Evolutionary conservation across 495 filamentous ascomycete genomes (phyloP), one percentile per base, ranked within the genome.

Genomic region (Cairneyella variabilis): DNA sequence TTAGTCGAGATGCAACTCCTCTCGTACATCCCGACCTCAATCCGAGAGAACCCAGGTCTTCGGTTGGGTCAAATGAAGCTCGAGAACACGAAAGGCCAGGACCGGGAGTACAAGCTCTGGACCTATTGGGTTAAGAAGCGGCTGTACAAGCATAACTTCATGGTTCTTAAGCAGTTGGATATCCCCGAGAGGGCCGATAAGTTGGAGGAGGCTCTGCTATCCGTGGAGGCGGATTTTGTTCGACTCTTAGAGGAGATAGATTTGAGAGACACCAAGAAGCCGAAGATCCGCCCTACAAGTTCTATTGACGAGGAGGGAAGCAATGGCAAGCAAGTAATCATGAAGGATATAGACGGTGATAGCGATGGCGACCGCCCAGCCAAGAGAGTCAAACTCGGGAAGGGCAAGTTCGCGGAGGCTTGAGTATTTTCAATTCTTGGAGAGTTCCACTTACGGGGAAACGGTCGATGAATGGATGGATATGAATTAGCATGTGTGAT

Each of bases 1-100:
- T 75, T 96, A 9, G 70, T 92, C 14, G 93, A 98, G 69, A 90
- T 97, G 83, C 83, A 88, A 50, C 85, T 96, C 6, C 84, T 97
- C 58, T 84, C 84, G 6, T 75, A 71, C 45, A 85, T 97, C 21
- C 83, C 89, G 0, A 61, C 72, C 8, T 68, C 74, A 11, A 76
- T 89, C 51, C 80, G 86, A 22, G 75, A 78, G 25, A 68, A 58
- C 10, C 56, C 73, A 5, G 51, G 53, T 2, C 54, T 51, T 2
- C 64, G 18, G 49, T 67, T 69, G 57, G 64, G 65, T 28, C 61
- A 69, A 39, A 58, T 70, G 25, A 39, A 36, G 37, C 25, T 26
- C 16, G 45, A 39, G 47, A 54, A 63, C 8, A 20, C 46, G 10
- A 57, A 83, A 51, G 71, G 69, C n/a, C 68, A 81, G 43, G 82